Evolutionary conservation across 139 green algal species (phyloP), one percentile per base, ranked within the genome.

Genomic region (Volvox reticuliferus): DNA sequence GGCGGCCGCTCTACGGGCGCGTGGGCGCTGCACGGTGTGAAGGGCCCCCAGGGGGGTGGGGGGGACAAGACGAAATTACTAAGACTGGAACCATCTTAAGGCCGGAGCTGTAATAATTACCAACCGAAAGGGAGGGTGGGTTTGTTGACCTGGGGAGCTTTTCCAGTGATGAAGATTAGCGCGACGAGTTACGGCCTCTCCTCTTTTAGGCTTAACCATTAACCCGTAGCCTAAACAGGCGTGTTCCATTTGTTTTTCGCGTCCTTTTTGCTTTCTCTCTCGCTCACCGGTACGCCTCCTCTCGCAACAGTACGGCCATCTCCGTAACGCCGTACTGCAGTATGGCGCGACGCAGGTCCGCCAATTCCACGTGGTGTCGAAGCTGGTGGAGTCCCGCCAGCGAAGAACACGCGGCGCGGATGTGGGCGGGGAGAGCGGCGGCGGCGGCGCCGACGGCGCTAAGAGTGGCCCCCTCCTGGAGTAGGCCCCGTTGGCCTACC

Each of bases 241-340:
- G n/a, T n/a, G n/a, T n/a, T n/a, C n/a, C n/a, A n/a, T n/a, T n/a
- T n/a, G n/a, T n/a, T n/a, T n/a, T n/a, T n/a, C n/a, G n/a, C n/a
- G n/a, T 55, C 44, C 9, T 55, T 55, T 9, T 55, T 55, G 5
- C 44, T 55, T 9, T 55, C 44, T 79, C 2, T 55, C 75, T 33
- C 1, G 9, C 69, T 20, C 85, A 89, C 85, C 91, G 68, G 69
- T 87, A n/a, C 61, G 65, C 80, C 88, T 94, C 92, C 83, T 94
- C 92, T 22, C 83, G 81, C 86, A 92, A 30, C 65, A 94, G 89
- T 63, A 94, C 62, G 32, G 55, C 80, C 89, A 94, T 83, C 92
- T 94, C 92, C 69, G 84, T 80, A 5, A 55, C 33, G 32, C 68
- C 89, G 44, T 87, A 88, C 87, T 89, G 71, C 82, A 94, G 84